Evolutionary conservation across 768 basidiomycete genomes (phyloP), one percentile per base, ranked within the genome.

Genomic region (Austroboletus eburneus): DNA sequence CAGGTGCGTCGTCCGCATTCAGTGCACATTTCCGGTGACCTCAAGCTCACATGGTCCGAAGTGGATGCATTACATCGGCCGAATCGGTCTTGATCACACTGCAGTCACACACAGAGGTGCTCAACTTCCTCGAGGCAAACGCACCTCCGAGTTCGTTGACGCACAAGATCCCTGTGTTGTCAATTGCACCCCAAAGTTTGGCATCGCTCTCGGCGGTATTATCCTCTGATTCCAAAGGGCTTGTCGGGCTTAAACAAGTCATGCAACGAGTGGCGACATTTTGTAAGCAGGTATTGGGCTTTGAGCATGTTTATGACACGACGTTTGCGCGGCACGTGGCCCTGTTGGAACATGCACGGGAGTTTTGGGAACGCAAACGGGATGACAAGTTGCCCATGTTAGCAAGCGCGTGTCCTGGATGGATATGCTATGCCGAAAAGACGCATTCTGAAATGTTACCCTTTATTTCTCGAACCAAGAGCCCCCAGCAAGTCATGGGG

Each of bases 371-470:
- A 58, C 78, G 92, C 18, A 78, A 58, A 62, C 67, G 32, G n/a
- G 52, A 57, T 21, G 58, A 61, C 10, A 53, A 51, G 18, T 66
- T 97, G 22, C 96, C 96, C 1, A 93, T 99, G 83, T 72, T 99
- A 21, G 85, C 92, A 4, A 93, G 91, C 56, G 91, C 96, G 14
- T 98, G 96, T 69, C 96, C 96, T 0, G 96, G 96, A 14, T 98
- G 96, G 96, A 87, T 99, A 47, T 99, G 96, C 64, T 98, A 98
- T 65, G 95, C 93, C 16, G 96, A 99, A 69, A 99, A 99, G 72
- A 85, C 95, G 1, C 95, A 96, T 58, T 76, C 85, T 3, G 93
- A 95, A 64, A 85, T 99, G 77, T 63, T 99, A 18, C 93, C 93
- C 5, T 92, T 91, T 58, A 86, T 99, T 44, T 80, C 89, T 42